phyloP scores from a whole-genome alignment of 1,284 basidiomycete species.

The Cryptococcus jaspeensis region DNA sequence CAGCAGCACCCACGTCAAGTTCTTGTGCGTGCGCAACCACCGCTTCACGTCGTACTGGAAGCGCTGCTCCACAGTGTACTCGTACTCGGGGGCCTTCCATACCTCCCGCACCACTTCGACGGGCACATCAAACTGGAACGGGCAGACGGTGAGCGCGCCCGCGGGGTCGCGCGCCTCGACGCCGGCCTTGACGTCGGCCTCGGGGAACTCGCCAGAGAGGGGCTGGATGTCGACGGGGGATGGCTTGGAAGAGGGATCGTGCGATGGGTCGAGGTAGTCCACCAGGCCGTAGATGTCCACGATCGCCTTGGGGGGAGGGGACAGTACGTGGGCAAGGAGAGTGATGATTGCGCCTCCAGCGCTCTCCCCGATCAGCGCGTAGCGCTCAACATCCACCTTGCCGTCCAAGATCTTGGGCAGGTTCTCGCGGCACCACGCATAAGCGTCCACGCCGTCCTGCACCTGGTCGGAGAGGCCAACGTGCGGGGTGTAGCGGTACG shows the following conservation, averaged over 20 bases:
- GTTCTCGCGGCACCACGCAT: slow-evolving; percentile 20
- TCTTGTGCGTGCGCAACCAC: slow-evolving; percentile 14
- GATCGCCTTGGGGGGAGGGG: slow-evolving; percentile 15
- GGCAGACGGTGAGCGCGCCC: slow-evolving; percentile 17
- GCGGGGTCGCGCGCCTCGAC: slow-evolving; percentile 11
- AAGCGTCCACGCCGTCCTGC: slow-evolving; percentile 25
- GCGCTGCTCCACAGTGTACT: slow-evolving; percentile 12
- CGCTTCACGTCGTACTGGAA: slow-evolving; percentile 23
- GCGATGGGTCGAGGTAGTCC: slow-evolving; percentile 7
- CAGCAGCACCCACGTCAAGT: slow-evolving; percentile 6
- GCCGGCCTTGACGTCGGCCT: slow-evolving; percentile 22
- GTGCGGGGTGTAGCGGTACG: slow-evolving; percentile 32
- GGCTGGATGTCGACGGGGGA: slow-evolving; percentile 8
- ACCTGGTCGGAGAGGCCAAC: slow-evolving; percentile 24
- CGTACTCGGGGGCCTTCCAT: slow-evolving; percentile 11
- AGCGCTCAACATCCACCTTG: slow-evolving; percentile 18
- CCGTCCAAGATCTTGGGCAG: slow-evolving; percentile 6
- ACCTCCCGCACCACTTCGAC: slow-evolving; percentile 8
- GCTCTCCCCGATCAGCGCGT: slow-evolving; percentile 27
- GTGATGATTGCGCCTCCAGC: slow-evolving; percentile 24
- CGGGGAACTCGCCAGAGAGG: slow-evolving; percentile 14
- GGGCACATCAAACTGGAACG: slow-evolving; percentile 19
- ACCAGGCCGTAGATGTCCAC: slow-evolving; percentile 14
- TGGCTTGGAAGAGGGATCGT: neutral
- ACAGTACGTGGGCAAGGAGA: slow-evolving; percentile 10